Conservation (phyloP, 179 eudicot species). For the Nepenthes alata region DNA sequence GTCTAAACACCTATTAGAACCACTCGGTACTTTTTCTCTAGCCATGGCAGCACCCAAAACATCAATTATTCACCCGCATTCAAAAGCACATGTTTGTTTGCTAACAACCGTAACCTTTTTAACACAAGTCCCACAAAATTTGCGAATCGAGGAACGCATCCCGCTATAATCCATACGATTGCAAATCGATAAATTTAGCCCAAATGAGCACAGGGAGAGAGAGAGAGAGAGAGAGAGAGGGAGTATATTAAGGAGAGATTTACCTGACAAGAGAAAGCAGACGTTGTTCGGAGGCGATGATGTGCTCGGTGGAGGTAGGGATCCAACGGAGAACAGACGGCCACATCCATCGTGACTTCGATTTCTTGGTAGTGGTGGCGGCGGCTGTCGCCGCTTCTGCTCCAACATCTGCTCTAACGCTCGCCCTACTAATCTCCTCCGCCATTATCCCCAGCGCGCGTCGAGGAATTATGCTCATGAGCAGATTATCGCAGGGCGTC, state of each 20-base stretch:
- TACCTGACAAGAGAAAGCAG: slow-evolving; percentile 88
- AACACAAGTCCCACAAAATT: too few species aligned
- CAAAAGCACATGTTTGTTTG: too few species aligned
- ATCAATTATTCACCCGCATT: too few species aligned
- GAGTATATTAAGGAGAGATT: background rate
- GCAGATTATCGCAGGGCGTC: background rate
- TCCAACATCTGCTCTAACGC: slow-evolving; percentile 1
- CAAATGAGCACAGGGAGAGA: too few species aligned
- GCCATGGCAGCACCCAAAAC: too few species aligned
- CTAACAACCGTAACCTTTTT: too few species aligned
- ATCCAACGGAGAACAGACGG: slow-evolving; percentile 74
- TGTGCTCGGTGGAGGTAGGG: slow-evolving; percentile 82
- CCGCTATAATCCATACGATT: too few species aligned
- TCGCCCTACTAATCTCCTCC: slow-evolving; percentile 29
- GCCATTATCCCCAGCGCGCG: slow-evolving; percentile 22
- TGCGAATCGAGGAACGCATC: too few species aligned
- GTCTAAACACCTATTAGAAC: too few species aligned
- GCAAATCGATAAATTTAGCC: too few species aligned
- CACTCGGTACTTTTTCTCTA: too few species aligned
- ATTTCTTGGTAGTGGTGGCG: slow-evolving; percentile 1
- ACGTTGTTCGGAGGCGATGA: slow-evolving; percentile 84
- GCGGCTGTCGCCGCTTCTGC: slow-evolving; percentile 18
- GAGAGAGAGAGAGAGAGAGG: background rate
- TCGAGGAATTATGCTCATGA: slow-evolving; percentile 21
- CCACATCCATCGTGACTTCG: slow-evolving; percentile 40